These are phyloP conservation scores for Discostella stelligera DNA, from an alignment of 352 stramenopile species.

Conservation along the genomic window DNA sequence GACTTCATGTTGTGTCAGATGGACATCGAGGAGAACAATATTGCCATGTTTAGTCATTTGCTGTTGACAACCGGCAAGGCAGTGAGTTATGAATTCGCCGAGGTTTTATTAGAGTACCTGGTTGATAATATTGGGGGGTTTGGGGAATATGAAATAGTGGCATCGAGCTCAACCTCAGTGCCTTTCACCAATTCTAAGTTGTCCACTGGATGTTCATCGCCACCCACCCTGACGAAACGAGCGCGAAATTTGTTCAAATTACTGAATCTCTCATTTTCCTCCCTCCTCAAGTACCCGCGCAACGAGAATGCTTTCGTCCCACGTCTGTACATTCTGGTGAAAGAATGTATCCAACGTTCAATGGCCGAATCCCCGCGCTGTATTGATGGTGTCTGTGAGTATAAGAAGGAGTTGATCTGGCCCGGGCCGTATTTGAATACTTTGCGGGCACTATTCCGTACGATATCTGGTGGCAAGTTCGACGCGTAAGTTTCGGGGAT, in stretches of 20 bases:
- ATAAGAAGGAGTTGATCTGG: slow-evolving; percentile 4
- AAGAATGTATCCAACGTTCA: slow-evolving; percentile 88
- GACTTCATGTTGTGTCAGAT: slow-evolving; percentile 90
- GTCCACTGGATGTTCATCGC: not conserved
- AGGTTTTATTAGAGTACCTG: slow-evolving; percentile 93
- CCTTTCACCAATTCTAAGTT: not conserved
- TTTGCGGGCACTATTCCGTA: slow-evolving; percentile 92
- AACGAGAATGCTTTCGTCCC: slow-evolving; percentile 94
- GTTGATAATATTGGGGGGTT: slow-evolving; percentile 92
- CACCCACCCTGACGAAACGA: slow-evolving; percentile 20
- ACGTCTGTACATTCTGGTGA: slow-evolving; percentile 91
- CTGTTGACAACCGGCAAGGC: slow-evolving; percentile 89
- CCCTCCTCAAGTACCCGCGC: slow-evolving; percentile 91
- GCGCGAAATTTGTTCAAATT: slow-evolving; percentile 85
- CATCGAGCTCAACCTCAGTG: not conserved
- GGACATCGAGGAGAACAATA: slow-evolving; percentile 89
- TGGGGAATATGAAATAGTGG: slow-evolving; percentile 25
- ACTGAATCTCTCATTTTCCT: slow-evolving; percentile 95
- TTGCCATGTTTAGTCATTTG: slow-evolving; percentile 93
- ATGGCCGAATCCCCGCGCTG: slow-evolving; percentile 73
- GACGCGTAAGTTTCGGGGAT: slow-evolving; percentile 82
- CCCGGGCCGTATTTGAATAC: slow-evolving; percentile 94
- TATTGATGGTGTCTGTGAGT: not conserved
- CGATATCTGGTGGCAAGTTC: slow-evolving; percentile 96
- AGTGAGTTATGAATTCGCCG: slow-evolving; percentile 91